Evolutionary conservation across 2,329 filamentous ascomycete species (phyloP).

Genomic region (Dactylellina sp.): DNA sequence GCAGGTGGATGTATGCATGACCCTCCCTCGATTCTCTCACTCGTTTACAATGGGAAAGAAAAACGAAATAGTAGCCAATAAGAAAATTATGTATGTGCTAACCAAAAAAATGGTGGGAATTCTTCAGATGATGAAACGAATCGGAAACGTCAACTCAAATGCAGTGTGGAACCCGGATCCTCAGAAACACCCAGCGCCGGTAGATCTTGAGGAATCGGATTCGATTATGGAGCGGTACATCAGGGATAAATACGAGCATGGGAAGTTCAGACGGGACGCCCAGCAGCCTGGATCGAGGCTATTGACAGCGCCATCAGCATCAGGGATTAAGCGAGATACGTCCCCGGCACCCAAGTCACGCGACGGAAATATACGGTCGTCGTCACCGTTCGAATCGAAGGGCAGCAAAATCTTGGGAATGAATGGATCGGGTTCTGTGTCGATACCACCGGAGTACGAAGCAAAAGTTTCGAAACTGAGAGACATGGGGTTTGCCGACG

Average conservation of each 20-base stretch:
- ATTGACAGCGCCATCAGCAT: slow-evolving; percentile 67
- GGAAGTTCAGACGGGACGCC: slow-evolving; percentile 66
- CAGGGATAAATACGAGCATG: slow-evolving; percentile 87
- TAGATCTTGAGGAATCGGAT: slow-evolving; percentile 92
- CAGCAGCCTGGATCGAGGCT: slow-evolving; percentile 68
- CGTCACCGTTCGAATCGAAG: slow-evolving; percentile 58
- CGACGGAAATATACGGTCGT: slow-evolving; percentile 29
- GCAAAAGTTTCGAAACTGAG: slow-evolving; percentile 80
- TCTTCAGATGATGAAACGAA: slow-evolving; percentile 87
- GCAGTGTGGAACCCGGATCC: slow-evolving; percentile 88
- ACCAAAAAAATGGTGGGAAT: slow-evolving; percentile 56
- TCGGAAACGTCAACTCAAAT: slow-evolving; percentile 88
- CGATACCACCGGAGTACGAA: slow-evolving; percentile 58
- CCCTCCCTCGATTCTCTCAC: slow-evolving; percentile 14
- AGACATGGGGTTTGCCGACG: slow-evolving; percentile 92
- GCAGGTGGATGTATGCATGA: slow-evolving; percentile 84
- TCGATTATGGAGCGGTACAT: slow-evolving; percentile 96
- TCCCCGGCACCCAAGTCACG: slow-evolving; percentile 38
- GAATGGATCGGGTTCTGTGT: slow-evolving; percentile 55
- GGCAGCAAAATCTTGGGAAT: slow-evolving; percentile 59
- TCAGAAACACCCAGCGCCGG: slow-evolving; percentile 82
- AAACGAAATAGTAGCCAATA: not conserved
- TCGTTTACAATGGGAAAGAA: not conserved
- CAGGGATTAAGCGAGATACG: slow-evolving; percentile 61
- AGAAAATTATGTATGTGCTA: slow-evolving; percentile 21